phyloP scores from a whole-genome alignment of 106 monocot species.

The Narthecium ossifragum region DNA sequence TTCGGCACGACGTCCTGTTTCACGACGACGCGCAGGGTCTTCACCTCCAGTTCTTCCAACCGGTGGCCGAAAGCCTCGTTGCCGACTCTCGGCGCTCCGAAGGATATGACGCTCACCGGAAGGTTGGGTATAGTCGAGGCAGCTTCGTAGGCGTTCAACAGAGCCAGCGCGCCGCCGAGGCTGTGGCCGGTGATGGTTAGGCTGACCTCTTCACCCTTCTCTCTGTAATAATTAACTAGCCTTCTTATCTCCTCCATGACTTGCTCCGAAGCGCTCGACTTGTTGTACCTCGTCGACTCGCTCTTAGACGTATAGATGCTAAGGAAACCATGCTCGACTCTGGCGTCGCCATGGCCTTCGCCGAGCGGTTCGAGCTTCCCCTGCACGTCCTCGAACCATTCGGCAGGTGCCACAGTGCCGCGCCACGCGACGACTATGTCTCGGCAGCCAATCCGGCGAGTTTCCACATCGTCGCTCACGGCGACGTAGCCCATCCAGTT shows the following conservation, averaged over 20 bases:
- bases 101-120: slow-evolving; percentile 46
- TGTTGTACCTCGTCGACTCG: slow-evolving; percentile 35
- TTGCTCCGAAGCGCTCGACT: slow-evolving; percentile 62
- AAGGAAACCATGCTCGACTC: slow-evolving; percentile 58
- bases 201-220: slow-evolving; percentile 51
- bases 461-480: slow-evolving; percentile 45
- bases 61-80: slow-evolving; percentile 38
- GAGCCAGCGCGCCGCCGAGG: slow-evolving; percentile 68
- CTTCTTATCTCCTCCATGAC: slow-evolving; percentile 43
- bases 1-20: slow-evolving; percentile 66
- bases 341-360: slow-evolving; percentile 7
- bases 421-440: slow-evolving; percentile 70
- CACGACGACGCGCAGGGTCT: slow-evolving; percentile 40
- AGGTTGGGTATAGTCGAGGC: slow-evolving; percentile 21
- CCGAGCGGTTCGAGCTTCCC: slow-evolving; percentile 20
- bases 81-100: slow-evolving; percentile 68
- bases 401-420: slow-evolving; percentile 41
- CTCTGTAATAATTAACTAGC: slow-evolving; percentile 29
- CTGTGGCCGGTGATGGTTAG: slow-evolving; percentile 76
- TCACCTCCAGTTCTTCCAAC: slow-evolving; percentile 28
- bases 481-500: slow-evolving; percentile 79
- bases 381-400: slow-evolving; percentile 58
- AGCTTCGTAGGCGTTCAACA: slow-evolving; percentile 58
- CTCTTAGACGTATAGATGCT: slow-evolving; percentile 52
- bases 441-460: slow-evolving; percentile 35